Conservation (phyloP, 169 alveolate genomes). For the Sarcocystis neurona region DNA sequence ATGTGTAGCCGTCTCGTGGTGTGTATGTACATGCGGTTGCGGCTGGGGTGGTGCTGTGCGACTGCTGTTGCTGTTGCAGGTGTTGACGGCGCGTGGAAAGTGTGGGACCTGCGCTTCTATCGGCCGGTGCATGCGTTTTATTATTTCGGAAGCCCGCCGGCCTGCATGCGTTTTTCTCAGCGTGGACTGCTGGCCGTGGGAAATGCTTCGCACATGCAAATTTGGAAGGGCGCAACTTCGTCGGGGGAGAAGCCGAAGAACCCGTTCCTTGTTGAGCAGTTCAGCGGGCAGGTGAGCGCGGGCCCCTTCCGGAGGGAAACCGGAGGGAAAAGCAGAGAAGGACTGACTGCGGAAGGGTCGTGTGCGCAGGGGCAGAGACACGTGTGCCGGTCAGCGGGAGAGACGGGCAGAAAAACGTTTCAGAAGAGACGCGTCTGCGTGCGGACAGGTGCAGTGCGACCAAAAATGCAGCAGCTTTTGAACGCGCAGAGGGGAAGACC, state of each 20-base stretch:
- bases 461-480: no score
- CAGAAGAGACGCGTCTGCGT: no score
- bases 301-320: no score
- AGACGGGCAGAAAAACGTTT: not conserved
- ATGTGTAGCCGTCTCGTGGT: no score
- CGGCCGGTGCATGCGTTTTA: constrained; percentile 63
- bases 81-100: constrained; percentile 78
- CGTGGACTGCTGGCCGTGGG: constrained; percentile 85
- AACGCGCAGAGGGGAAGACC: no score
- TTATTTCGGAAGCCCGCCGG: constrained; percentile 74
- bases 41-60: not conserved
- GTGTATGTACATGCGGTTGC: not conserved
- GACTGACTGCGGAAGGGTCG: not conserved
- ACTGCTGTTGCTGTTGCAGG: constrained; percentile 61
- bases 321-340: not conserved
- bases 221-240: constrained; percentile 86
- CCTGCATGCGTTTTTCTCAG: constrained; percentile 75
- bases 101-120: constrained; percentile 89
- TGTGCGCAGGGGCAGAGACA: not conserved
- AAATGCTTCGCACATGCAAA: constrained; percentile 77
- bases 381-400: not conserved
- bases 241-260: constrained; percentile 78
- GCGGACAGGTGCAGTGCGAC: no score
- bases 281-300: constrained; percentile 62
- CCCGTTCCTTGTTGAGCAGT: constrained; percentile 86